A percentile compares a stretch with the other conserved stretches of the same genome.
These are phyloP conservation scores for Pseudisothecium myosuroides DNA, from an alignment of 225 moss, liverwort and hornwort genomes.

Conservation along the genomic window DNA sequence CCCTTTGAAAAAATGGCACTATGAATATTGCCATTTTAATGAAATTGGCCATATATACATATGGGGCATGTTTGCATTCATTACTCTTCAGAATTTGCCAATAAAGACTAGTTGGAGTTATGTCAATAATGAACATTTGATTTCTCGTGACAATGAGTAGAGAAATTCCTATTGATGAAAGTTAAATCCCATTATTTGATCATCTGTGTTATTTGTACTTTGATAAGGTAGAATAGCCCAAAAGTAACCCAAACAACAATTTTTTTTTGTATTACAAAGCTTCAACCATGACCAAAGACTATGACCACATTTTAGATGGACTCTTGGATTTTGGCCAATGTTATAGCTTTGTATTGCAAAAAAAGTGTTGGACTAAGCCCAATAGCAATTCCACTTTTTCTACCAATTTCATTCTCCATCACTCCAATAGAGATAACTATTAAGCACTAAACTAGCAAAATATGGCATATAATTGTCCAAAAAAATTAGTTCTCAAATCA, in stretches of 20 bases:
- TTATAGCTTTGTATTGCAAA: background rate
- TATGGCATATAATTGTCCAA: no score
- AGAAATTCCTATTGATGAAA: background rate
- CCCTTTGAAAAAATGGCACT: no score
- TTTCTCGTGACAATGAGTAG: rapidly evolving
- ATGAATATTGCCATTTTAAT: no score
- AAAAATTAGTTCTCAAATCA: no score
- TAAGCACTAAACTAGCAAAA: background rate
- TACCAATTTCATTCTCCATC: background rate
- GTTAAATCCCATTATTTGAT: background rate
- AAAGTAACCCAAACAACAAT: background rate
- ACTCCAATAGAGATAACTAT: background rate
- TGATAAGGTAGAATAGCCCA: background rate
- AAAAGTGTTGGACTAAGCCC: background rate
- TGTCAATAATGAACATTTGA: background rate
- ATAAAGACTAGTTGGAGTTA: rapidly evolving
- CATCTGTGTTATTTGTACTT: background rate
- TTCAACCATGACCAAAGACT: background rate
- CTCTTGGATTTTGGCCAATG: no score
- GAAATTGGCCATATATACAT: no score
- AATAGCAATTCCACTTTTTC: background rate
- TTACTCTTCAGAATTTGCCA: background rate
- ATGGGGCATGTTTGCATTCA: background rate
- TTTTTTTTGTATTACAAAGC: background rate
- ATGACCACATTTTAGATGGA: background rate